Percentiles rank a stretch among this genome's conserved stretches.
These are phyloP conservation scores for Closterium sp. DNA, from an alignment of 139 green algal genomes.

Conservation along the genomic window DNA sequence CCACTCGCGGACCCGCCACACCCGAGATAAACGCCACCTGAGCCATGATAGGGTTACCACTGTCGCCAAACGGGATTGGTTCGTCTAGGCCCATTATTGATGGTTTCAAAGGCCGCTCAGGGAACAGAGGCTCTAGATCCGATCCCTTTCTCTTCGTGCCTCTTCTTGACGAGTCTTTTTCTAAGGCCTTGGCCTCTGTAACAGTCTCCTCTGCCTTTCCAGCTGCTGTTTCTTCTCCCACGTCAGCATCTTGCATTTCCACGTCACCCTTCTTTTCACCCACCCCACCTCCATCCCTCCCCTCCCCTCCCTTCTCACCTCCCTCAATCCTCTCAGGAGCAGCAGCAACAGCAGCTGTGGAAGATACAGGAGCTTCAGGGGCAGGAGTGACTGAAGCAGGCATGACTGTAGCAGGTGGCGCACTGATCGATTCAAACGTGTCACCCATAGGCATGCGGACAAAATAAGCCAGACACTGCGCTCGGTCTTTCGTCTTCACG, in stretches of 20 bases:
- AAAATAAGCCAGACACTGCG: slow-evolving; percentile 88
- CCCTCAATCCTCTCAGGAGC: too few species aligned
- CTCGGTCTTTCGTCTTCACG: slow-evolving; percentile 73
- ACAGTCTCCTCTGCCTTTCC: neutral
- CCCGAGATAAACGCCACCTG: slow-evolving; percentile 73
- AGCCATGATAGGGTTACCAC: neutral
- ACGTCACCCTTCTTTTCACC: neutral
- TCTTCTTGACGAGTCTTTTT: neutral
- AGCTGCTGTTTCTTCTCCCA: neutral
- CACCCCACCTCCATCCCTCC: neutral
- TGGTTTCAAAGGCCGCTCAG: neutral
- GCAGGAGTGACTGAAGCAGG: neutral
- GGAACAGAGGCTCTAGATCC: neutral
- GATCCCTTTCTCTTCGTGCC: neutral
- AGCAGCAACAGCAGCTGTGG: neutral
- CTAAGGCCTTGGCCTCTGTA: neutral
- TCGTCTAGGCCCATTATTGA: neutral
- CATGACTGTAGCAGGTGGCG: neutral
- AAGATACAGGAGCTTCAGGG: neutral
- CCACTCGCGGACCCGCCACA: slow-evolving; percentile 78
- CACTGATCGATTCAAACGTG: slow-evolving; percentile 42
- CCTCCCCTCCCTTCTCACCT: too few species aligned
- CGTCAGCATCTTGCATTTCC: neutral
- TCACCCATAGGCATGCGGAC: slow-evolving; percentile 89
- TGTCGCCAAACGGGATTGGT: slow-evolving; percentile 75